These are phyloP conservation scores for Ophiostoma quercus DNA, from an alignment of 2,329 filamentous ascomycete genomes.

Conservation along the genomic window DNA sequence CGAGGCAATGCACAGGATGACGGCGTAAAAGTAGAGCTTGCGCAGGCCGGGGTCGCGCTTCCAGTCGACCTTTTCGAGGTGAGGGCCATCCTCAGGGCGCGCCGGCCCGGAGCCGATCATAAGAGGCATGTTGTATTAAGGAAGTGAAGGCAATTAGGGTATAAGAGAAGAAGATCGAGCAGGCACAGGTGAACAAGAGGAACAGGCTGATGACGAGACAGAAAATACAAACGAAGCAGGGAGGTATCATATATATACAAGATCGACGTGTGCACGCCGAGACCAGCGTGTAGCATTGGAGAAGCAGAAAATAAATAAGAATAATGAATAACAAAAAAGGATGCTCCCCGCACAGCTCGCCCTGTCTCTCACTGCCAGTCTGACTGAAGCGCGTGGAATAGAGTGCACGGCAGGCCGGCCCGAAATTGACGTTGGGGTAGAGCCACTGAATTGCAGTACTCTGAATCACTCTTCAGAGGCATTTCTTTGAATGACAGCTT, in stretches of 20 bases:
- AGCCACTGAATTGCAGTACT: neutral
- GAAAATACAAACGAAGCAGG: neutral
- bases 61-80: conserved; percentile 29
- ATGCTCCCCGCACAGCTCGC: neutral
- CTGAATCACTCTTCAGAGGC: neutral
- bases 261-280: neutral
- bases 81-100: conserved; percentile 27
- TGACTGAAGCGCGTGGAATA: neutral
- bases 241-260: conserved; percentile 9
- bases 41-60: conserved; percentile 28
- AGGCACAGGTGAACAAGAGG: neutral
- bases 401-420: neutral
- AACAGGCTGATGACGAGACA: neutral
- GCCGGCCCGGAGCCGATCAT: neutral
- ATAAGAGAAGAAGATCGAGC: neutral
- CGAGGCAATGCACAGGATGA: conserved; percentile 34
- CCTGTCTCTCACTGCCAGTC: neutral
- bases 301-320: neutral
- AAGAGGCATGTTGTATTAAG: conserved; percentile 1
- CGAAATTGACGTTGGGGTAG: neutral
- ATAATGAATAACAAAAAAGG: neutral
- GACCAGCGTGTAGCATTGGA: neutral
- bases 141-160: neutral
- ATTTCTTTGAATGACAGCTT: no score
- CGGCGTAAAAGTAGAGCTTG: conserved; percentile 31